Conservation (phyloP, 768 basidiomycete species). For the Tylopilus rubrobrunneus region DNA sequence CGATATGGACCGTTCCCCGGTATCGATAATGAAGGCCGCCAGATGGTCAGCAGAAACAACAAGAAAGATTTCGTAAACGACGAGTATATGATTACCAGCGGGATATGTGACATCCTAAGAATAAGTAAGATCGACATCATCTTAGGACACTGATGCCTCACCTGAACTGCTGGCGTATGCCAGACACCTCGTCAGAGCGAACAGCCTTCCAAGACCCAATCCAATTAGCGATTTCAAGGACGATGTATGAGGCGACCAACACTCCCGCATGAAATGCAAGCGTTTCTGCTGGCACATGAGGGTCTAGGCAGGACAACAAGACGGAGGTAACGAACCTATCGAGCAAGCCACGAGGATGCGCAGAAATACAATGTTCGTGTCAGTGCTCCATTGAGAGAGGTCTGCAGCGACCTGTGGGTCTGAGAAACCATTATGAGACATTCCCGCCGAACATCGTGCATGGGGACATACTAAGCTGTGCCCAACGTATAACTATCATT, state of each 20-base stretch:
- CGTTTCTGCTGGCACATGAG: constrained; percentile 50
- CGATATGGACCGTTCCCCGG: constrained; percentile 19
- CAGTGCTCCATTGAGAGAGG: constrained; percentile 48
- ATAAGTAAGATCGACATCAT: background rate
- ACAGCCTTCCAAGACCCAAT: constrained; percentile 26
- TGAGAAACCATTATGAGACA: constrained; percentile 16
- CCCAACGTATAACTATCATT: constrained; percentile 70
- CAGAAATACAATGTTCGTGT: constrained; percentile 47
- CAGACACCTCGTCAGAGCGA: constrained; percentile 33
- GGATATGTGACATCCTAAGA: constrained; percentile 64
- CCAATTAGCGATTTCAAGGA: constrained; percentile 42
- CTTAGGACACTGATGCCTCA: constrained; percentile 15
- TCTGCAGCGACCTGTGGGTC: constrained; percentile 38
- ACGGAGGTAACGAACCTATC: constrained; percentile 42
- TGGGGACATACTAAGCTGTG: constrained; percentile 52
- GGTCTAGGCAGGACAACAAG: background rate
- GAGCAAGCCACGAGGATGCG: constrained; percentile 63
- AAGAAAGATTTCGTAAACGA: constrained; percentile 82
- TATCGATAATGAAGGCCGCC: constrained; percentile 48
- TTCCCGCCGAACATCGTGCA: background rate
- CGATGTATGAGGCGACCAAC: constrained; percentile 49
- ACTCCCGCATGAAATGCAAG: constrained; percentile 71
- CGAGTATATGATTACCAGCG: constrained; percentile 78
- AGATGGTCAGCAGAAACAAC: constrained; percentile 77
- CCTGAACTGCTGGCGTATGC: constrained; percentile 63